Percentiles rank a stretch among this genome's conserved stretches.
phyloP scores from a whole-genome alignment of 805 yeast species.

The Pichia scutulata region DNA sequence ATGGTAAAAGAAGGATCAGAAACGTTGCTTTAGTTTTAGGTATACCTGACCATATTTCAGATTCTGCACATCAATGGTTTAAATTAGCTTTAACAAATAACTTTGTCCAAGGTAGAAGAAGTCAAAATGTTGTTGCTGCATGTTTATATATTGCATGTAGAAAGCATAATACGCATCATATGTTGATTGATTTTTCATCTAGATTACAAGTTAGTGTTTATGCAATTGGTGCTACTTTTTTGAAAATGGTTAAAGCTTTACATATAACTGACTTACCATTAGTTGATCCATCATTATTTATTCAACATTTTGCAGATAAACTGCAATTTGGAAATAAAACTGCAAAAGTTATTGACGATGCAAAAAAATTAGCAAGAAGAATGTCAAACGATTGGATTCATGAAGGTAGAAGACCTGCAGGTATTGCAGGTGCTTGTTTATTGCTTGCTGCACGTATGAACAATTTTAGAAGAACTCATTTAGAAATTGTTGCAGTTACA shows the following conservation, averaged over 20 bases:
- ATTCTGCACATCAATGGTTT: conserved; percentile 85
- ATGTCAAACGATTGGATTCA: conserved; percentile 95
- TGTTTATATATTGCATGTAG: conserved; percentile 94
- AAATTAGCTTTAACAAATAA: conserved; percentile 76
- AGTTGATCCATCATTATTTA: conserved; percentile 90
- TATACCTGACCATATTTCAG: conserved; percentile 80
- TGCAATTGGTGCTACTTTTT: conserved; percentile 91
- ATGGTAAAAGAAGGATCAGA: conserved; percentile 71
- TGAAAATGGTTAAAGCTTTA: conserved; percentile 83
- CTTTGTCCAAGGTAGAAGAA: conserved; percentile 94
- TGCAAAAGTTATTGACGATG: conserved; percentile 77
- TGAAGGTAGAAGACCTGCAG: conserved; percentile 97
- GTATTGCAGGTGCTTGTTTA: conserved; percentile 95
- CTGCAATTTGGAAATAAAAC: conserved; percentile 71
- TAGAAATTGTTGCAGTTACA: conserved; percentile 91
- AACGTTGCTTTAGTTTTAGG: conserved; percentile 71
- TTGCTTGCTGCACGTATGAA: conserved; percentile 95
- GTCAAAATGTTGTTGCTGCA: conserved; percentile 92
- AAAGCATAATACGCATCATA: conserved; percentile 82
- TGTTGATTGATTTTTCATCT: conserved; percentile 93
- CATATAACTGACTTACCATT: conserved; percentile 73
- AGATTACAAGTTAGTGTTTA: conserved; percentile 85
- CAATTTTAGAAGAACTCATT: conserved; percentile 82
- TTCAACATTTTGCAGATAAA: conserved; percentile 88
- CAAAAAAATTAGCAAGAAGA: conserved; percentile 75